Evolutionary conservation across 1,284 basidiomycete species (phyloP).

Genomic region (Meripilus lineatus): DNA sequence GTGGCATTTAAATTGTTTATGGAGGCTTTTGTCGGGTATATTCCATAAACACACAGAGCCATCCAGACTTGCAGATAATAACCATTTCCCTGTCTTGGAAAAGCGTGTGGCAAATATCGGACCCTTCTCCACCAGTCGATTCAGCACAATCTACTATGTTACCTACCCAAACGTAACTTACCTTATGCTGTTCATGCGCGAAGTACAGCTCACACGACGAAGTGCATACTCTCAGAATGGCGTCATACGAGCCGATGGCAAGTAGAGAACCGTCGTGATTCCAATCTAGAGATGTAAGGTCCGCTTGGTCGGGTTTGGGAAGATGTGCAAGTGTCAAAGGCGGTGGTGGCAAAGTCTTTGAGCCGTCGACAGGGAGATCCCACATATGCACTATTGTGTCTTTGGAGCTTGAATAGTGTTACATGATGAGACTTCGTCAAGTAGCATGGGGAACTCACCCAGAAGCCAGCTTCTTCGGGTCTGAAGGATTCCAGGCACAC

Average conservation of each 20-base stretch:
- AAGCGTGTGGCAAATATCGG: constrained; percentile 74
- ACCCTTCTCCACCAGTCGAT: constrained; percentile 43
- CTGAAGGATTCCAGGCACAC: constrained; percentile 72
- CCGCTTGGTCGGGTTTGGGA: constrained; percentile 44
- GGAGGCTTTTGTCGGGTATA: constrained; percentile 53
- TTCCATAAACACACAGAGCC: constrained; percentile 76
- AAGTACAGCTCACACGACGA: constrained; percentile 55
- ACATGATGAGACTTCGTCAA: constrained; percentile 8
- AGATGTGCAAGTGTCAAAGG: constrained; percentile 21
- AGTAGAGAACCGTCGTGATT: constrained; percentile 65
- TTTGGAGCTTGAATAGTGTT: constrained; percentile 49
- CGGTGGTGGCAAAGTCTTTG: constrained; percentile 20
- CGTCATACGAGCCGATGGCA: constrained; percentile 73
- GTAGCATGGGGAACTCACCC: constrained; percentile 45
- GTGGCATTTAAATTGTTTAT: constrained; percentile 61
- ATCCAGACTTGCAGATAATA: constrained; percentile 71
- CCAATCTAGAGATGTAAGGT: constrained; percentile 75
- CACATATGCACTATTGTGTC: constrained; percentile 75
- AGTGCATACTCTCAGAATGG: constrained; percentile 59
- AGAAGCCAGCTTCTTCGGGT: constrained; percentile 61
- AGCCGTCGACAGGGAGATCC: constrained; percentile 49
- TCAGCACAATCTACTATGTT: constrained; percentile 7
- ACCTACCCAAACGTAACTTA: constrained; percentile 26
- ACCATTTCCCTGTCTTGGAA: constrained; percentile 63
- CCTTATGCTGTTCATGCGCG: constrained; percentile 57